Evolutionary conservation across 2,329 filamentous ascomycete species (phyloP).

Genomic region (Pyrenochaeta sp.): DNA sequence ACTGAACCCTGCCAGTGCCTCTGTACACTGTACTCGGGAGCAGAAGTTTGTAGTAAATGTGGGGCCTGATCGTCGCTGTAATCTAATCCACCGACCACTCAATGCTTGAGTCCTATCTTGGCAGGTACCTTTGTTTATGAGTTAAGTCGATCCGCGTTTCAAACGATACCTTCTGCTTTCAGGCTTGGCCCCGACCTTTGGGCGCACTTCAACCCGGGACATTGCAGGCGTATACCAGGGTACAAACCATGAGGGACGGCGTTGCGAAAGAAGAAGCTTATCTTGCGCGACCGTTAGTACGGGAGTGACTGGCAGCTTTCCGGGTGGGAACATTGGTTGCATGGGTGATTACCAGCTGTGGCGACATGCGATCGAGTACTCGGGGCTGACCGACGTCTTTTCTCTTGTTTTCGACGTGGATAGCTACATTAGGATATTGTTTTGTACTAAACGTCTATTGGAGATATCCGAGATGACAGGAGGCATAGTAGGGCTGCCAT

Average conservation of each 20-base stretch:
- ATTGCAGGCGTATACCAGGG: slow-evolving; percentile 6
- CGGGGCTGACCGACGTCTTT: slow-evolving; percentile 2
- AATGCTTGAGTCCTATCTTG: slow-evolving; percentile 35
- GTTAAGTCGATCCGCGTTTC: slow-evolving; percentile 22
- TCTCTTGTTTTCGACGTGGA: background rate
- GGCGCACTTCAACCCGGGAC: slow-evolving; percentile 3
- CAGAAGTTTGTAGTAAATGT: slow-evolving; percentile 9
- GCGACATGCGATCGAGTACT: slow-evolving; percentile 3
- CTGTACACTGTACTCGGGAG: slow-evolving; percentile 13
- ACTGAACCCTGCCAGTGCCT: slow-evolving; percentile 12
- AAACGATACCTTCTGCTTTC: slow-evolving; percentile 38
- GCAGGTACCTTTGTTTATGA: slow-evolving; percentile 36
- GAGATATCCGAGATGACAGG: slow-evolving; percentile 17
- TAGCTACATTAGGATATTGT: background rate
- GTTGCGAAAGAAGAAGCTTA: slow-evolving; percentile 12
- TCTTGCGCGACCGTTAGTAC: slow-evolving; percentile 18
- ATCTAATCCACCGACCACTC: slow-evolving; percentile 38
- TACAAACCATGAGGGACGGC: slow-evolving; percentile 4
- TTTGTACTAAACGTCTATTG: slow-evolving; percentile 12
- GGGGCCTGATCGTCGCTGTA: slow-evolving; percentile 30
- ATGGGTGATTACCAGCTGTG: slow-evolving; percentile 11
- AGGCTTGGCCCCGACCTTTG: slow-evolving; percentile 25
- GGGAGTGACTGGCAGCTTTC: slow-evolving; percentile 1
- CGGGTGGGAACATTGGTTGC: slow-evolving; percentile 8
- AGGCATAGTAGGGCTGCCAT: slow-evolving; percentile 2